These are phyloP conservation scores for Ophiostoma ulmi DNA, from an alignment of 2,329 filamentous ascomycete species.

Conservation along the genomic window DNA sequence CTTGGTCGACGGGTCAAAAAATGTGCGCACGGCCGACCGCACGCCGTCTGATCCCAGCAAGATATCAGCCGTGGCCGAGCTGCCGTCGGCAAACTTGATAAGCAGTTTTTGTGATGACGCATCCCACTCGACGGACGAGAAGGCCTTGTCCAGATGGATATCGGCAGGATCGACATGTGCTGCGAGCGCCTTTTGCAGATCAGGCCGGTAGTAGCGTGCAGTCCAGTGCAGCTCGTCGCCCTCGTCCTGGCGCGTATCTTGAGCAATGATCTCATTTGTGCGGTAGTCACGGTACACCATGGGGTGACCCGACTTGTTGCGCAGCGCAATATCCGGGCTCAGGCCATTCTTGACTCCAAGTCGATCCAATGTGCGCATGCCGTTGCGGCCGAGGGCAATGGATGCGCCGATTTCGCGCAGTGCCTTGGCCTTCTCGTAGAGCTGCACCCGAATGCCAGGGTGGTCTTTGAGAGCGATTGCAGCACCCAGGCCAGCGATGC, in stretches of 20 bases:
- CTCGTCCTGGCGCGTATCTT: conserved; percentile 39
- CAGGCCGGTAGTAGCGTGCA: conserved; percentile 44
- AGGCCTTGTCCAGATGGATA: conserved; percentile 43
- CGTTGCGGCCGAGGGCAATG: conserved; percentile 49
- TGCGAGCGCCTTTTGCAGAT: conserved; percentile 46
- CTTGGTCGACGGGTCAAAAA: conserved; percentile 41
- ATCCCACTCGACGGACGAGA: conserved; percentile 36
- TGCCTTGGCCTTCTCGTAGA: conserved; percentile 47
- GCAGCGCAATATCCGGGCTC: conserved; percentile 32
- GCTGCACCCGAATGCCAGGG: conserved; percentile 30
- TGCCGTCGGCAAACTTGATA: conserved; percentile 46
- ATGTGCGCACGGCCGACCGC: conserved; percentile 42
- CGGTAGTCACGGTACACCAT: conserved; percentile 45
- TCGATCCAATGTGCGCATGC: conserved; percentile 47
- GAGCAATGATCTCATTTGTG: conserved; percentile 42
- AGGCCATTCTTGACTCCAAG: conserved; percentile 43
- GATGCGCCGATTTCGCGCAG: conserved; percentile 46
- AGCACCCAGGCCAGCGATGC: conserved; percentile 36
- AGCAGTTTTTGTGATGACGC: conserved; percentile 31
- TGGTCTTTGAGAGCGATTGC: conserved; percentile 32
- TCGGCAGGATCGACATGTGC: conserved; percentile 40
- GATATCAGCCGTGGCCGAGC: conserved; percentile 41
- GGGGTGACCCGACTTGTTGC: conserved; percentile 39
- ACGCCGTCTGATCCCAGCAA: conserved; percentile 52
- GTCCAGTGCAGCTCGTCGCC: conserved; percentile 39